These are phyloP conservation scores for Cercospora janseana DNA, from an alignment of 2,329 filamentous ascomycete genomes.

Conservation along the genomic window DNA sequence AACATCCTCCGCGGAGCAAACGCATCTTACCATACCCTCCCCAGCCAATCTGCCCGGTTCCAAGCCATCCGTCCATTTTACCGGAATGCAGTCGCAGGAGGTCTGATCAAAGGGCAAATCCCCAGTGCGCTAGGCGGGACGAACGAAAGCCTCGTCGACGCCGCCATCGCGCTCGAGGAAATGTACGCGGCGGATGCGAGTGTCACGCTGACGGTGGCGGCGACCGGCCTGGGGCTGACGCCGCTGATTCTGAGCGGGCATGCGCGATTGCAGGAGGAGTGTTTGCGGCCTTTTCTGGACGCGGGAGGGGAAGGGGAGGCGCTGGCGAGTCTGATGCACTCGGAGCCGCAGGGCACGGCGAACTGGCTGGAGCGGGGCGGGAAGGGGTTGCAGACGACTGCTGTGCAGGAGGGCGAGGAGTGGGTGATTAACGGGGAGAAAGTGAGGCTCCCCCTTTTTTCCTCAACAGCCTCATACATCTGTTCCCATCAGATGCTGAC, in stretches of 20 bases:
- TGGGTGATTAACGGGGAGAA: conserved; percentile 57
- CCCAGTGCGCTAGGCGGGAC: conserved; percentile 49
- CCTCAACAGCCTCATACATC: not conserved
- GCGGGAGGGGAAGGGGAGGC: conserved; percentile 43
- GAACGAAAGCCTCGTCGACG: conserved; percentile 48
- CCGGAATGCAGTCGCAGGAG: conserved; percentile 43
- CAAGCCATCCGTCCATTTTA: conserved; percentile 51
- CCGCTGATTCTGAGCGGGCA: conserved; percentile 51
- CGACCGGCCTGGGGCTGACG: conserved; percentile 53
- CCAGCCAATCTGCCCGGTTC: conserved; percentile 44
- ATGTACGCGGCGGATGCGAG: conserved; percentile 53
- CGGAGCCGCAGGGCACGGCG: conserved; percentile 53
- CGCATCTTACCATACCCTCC: conserved; percentile 29
- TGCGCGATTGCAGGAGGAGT: conserved; percentile 43
- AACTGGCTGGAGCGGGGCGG: conserved; percentile 54
- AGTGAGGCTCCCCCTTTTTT: conserved; percentile 30
- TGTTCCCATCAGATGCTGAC: too few species aligned
- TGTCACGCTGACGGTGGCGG: conserved; percentile 52
- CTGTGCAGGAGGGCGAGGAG: conserved; percentile 48
- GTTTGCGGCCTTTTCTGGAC: conserved; percentile 51
- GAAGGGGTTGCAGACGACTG: conserved; percentile 51
- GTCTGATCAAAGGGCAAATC: conserved; percentile 51
- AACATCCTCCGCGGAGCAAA: conserved; percentile 31
- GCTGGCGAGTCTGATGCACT: conserved; percentile 53
- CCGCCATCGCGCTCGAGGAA: conserved; percentile 54